Evolutionary conservation across 306 rosid species (phyloP).

Genomic region (Quercus dentata): DNA sequence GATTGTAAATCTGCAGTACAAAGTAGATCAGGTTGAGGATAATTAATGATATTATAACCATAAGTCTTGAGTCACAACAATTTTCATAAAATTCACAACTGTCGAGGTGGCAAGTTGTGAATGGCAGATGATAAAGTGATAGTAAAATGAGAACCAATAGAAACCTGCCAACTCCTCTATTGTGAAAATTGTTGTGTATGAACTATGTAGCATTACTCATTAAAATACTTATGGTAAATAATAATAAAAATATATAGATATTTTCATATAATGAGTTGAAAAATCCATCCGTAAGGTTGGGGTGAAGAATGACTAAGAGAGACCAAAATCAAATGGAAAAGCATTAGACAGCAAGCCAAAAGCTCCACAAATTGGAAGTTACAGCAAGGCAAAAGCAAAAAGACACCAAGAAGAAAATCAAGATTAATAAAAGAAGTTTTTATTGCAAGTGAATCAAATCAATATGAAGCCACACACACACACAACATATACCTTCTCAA

Average conservation of each 20-base stretch:
- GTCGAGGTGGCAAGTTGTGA: no score
- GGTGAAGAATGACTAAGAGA: neutral
- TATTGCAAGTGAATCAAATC: neutral
- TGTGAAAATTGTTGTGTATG: no score
- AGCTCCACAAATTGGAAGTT: neutral
- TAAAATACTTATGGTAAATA: neutral
- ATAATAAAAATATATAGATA: neutral
- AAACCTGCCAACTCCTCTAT: no score
- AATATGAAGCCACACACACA: neutral
- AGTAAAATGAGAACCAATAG: no score
- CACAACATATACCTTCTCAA: constrained; percentile 65
- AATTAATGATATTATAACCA: neutral
- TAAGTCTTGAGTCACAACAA: no score
- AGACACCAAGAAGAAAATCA: neutral
- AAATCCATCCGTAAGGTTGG: neutral
- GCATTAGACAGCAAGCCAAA: neutral
- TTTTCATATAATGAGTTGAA: neutral
- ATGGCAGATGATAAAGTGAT: no score
- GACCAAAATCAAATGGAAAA: neutral
- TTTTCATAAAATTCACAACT: no score
- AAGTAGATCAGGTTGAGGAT: constrained; percentile 12
- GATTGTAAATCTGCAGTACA: constrained; percentile 78
- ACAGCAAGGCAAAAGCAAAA: neutral
- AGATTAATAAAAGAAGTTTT: neutral
- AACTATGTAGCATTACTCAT: no score